A percentile compares a stretch with the other conserved stretches of the same genome.
Conservation (phyloP, 441 rosid genomes). For the Pelargonium citronellum region DNA sequence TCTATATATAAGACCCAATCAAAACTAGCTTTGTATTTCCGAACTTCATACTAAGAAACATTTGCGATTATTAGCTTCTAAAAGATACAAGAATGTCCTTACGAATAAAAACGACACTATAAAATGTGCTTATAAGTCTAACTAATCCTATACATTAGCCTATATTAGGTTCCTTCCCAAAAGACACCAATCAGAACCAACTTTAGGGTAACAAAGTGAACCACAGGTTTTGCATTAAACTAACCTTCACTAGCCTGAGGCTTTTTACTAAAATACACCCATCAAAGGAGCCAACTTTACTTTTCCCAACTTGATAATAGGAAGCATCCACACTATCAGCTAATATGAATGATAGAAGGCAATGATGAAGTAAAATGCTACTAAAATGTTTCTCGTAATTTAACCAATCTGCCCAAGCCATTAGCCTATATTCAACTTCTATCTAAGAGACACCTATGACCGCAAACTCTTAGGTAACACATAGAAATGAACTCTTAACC, state of each 20-base stretch:
- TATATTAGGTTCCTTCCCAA: background rate
- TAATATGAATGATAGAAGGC: background rate
- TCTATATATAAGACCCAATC: background rate
- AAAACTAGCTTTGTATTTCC: background rate
- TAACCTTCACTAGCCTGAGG: background rate
- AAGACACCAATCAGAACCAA: background rate
- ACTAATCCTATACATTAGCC: background rate
- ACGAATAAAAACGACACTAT: too few relatives aligned
- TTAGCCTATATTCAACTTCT: too few relatives aligned
- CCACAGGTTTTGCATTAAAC: background rate
- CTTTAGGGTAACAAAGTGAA: background rate
- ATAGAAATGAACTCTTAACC: too few relatives aligned
- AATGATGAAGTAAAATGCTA: background rate
- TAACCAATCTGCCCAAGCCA: too few relatives aligned
- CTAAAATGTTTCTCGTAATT: background rate
- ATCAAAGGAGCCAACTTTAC: constrained; percentile 5
- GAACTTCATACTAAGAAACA: too few relatives aligned
- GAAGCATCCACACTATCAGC: background rate
- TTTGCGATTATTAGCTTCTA: background rate
- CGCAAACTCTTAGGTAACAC: too few relatives aligned
- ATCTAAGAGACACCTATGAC: too few relatives aligned
- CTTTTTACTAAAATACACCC: background rate
- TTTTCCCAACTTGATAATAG: background rate
- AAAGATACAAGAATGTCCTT: too few relatives aligned
- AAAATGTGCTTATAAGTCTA: too few relatives aligned